These are phyloP conservation scores for Tylopilus sp. DNA, from an alignment of 768 basidiomycete species.

Conservation along the genomic window DNA sequence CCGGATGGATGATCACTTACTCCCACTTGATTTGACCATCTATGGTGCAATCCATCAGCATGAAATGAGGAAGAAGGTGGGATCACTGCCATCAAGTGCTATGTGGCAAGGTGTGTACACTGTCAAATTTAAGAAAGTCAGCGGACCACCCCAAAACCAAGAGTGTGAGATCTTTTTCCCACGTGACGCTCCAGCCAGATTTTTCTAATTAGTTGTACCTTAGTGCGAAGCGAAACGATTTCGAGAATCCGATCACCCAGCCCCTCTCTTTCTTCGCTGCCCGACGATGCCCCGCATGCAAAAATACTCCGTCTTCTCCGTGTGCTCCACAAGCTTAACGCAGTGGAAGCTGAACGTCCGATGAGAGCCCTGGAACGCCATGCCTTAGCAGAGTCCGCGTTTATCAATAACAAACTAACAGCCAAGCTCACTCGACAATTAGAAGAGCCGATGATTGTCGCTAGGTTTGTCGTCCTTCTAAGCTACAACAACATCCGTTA, in stretches of 20 bases:
- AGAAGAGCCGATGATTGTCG: slow-evolving; percentile 99
- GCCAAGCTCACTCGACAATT: slow-evolving; percentile 97
- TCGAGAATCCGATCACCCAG: slow-evolving; percentile 59
- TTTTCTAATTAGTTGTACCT: slow-evolving; percentile 16
- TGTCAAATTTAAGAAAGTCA: slow-evolving; percentile 89
- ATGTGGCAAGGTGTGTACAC: slow-evolving; percentile 92
- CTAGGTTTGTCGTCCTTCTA: slow-evolving; percentile 59
- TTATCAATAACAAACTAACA: slow-evolving; percentile 96
- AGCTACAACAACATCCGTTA: background rate
- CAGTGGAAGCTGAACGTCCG: slow-evolving; percentile 63
- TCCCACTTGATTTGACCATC: slow-evolving; percentile 87
- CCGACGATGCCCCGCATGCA: slow-evolving; percentile 79
- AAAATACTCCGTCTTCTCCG: slow-evolving; percentile 90
- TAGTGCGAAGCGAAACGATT: slow-evolving; percentile 37
- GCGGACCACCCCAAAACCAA: slow-evolving; percentile 66
- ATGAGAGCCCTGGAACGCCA: slow-evolving; percentile 46
- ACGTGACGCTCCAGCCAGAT: background rate
- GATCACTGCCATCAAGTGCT: slow-evolving; percentile 58
- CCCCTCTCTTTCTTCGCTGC: slow-evolving; percentile 72
- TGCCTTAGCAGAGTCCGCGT: slow-evolving; percentile 73
- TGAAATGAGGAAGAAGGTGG: slow-evolving; percentile 73
- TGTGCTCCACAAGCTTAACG: slow-evolving; percentile 80
- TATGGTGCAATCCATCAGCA: slow-evolving; percentile 96
- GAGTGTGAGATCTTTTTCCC: slow-evolving; percentile 48
- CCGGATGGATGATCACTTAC: slow-evolving; percentile 81